Conservation (phyloP, 176 grass and related monocot genomes). For the Hsuehochloa calcarea region DNA sequence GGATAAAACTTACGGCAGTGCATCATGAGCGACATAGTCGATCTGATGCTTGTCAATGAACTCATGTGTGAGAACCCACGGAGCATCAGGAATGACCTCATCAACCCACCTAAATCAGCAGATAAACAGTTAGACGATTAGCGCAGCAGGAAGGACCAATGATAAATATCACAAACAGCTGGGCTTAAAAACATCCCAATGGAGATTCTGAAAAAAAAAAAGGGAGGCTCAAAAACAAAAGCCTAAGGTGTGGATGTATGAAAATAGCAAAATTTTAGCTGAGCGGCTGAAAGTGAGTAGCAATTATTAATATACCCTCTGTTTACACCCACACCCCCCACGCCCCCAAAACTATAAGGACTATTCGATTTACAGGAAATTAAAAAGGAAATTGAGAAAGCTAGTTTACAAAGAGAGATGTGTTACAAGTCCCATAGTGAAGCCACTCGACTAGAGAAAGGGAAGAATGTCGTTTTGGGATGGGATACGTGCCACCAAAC, state of each 20-base stretch:
- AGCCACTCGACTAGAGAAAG: background rate
- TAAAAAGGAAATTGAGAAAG: background rate
- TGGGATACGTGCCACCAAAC: too few relatives aligned
- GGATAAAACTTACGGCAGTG: constrained; percentile 62
- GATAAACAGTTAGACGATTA: background rate
- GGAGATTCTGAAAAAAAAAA: background rate
- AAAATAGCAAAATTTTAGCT: background rate
- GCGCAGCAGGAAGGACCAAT: background rate
- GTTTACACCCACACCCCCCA: background rate
- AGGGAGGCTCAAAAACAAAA: background rate
- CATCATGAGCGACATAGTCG: constrained; percentile 87
- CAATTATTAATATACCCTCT: background rate
- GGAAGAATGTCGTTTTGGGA: background rate
- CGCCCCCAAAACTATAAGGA: background rate
- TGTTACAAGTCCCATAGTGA: background rate
- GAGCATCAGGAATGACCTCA: constrained; percentile 96
- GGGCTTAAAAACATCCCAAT: background rate
- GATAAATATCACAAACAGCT: background rate
- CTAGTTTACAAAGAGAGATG: background rate
- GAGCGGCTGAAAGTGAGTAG: background rate
- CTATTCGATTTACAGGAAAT: background rate
- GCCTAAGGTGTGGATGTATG: background rate
- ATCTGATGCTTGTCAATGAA: constrained; percentile 88
- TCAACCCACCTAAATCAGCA: constrained; percentile 74
- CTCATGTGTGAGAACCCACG: constrained; percentile 89